These are phyloP conservation scores for Globisporangium nunn DNA, from an alignment of 352 stramenopile genomes.

Conservation along the genomic window DNA sequence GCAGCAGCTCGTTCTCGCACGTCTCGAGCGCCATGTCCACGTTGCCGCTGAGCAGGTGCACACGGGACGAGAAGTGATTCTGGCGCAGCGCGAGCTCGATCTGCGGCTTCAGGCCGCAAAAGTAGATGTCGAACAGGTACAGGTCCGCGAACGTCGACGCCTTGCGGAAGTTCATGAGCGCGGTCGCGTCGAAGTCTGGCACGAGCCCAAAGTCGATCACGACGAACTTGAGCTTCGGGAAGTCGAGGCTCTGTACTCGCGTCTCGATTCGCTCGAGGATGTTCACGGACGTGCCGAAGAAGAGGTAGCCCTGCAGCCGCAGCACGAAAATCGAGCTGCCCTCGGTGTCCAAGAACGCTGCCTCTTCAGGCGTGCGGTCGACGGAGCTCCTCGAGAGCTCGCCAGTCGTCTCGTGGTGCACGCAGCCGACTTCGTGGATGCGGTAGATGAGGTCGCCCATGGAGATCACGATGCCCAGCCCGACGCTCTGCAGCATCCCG, in stretches of 20 bases:
- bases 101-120: conserved; percentile 49
- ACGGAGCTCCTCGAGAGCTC: conserved; percentile 56
- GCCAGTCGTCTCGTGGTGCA: conserved; percentile 70
- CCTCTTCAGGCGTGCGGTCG: conserved; percentile 57
- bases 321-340: conserved; percentile 64
- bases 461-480: conserved; percentile 69
- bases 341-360: conserved; percentile 39
- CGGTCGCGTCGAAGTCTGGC: conserved; percentile 68
- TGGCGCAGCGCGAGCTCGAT: conserved; percentile 41
- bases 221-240: conserved; percentile 47
- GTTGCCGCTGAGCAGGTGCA: conserved; percentile 44
- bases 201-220: conserved; percentile 81
- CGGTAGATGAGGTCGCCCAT: conserved; percentile 76
- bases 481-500: conserved; percentile 68
- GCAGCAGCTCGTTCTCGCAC: conserved; percentile 57
- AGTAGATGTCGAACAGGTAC: conserved; percentile 76
- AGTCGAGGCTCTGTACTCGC: conserved; percentile 51
- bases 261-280: conserved; percentile 73
- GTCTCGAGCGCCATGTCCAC: conserved; percentile 56
- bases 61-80: conserved; percentile 35
- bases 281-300: conserved; percentile 78
- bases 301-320: conserved; percentile 72
- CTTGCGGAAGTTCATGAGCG: conserved; percentile 73
- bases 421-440: conserved; percentile 70
- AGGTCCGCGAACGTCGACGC: conserved; percentile 45